phyloP scores from a whole-genome alignment of 306 rosid genomes.

The Senna tora region DNA sequence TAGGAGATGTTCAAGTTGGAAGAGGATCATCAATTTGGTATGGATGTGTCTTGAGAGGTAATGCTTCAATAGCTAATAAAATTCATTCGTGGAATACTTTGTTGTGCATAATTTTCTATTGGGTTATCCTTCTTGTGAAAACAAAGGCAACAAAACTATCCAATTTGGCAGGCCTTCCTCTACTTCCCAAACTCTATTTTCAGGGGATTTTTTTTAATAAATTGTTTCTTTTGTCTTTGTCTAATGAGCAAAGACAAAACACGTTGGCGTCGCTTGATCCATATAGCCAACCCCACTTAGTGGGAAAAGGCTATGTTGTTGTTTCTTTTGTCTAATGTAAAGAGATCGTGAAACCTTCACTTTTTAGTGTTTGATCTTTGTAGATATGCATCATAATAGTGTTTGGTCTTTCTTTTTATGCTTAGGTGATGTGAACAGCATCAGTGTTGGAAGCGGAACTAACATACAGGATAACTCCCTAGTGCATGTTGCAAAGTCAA shows the following conservation, averaged over 20 bases:
- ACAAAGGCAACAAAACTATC: neutral
- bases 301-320: too few species aligned
- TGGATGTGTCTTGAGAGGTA: conserved; percentile 88
- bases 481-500: conserved; percentile 93
- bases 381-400: neutral
- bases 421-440: conserved; percentile 72
- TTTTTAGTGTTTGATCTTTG: neutral
- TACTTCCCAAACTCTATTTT: neutral
- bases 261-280: too few species aligned
- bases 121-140: neutral
- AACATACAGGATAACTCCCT: conserved; percentile 95
- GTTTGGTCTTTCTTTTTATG: neutral
- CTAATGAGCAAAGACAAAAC: too few species aligned
- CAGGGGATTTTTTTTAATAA: neutral
- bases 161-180: conserved; percentile 16
- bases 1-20: conserved; percentile 87
- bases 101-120: neutral
- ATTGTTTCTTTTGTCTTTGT: neutral
- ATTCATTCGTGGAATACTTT: conserved; percentile 18
- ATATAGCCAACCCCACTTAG: too few species aligned
- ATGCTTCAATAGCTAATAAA: conserved; percentile 17
- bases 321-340: neutral
- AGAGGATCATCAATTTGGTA: conserved; percentile 92
- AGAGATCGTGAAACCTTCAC: neutral
- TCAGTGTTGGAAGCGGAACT: conserved; percentile 87